These are phyloP conservation scores for Linum trigynum DNA, from an alignment of 345 rosid species.

Conservation along the genomic window DNA sequence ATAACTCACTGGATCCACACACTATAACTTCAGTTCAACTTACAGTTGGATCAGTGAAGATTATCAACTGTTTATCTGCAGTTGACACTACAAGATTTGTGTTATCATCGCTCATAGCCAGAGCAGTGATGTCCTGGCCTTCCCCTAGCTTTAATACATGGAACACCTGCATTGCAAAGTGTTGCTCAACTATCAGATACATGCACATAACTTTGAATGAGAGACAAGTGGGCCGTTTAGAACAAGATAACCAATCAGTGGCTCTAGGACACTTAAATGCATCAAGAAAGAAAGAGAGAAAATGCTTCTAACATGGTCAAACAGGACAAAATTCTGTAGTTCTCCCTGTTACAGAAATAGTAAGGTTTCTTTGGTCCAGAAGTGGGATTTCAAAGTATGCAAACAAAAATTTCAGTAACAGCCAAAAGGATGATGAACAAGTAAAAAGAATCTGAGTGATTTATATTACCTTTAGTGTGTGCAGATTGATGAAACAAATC, in stretches of 20 bases:
- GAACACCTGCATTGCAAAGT: constrained; percentile 45
- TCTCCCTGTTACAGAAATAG: background rate
- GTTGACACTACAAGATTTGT: constrained; percentile 92
- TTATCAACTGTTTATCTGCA: constrained; percentile 73
- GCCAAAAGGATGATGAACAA: no score
- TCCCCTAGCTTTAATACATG: constrained; percentile 57
- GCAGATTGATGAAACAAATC: constrained; percentile 73
- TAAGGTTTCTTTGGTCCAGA: background rate
- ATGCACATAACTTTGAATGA: no score
- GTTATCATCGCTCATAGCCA: constrained; percentile 69
- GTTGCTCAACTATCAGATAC: constrained; percentile 5
- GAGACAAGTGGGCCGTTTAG: no score
- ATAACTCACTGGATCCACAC: no score
- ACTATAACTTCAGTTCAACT: constrained; percentile 20
- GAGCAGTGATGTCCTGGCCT: constrained; percentile 78
- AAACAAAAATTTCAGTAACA: no score
- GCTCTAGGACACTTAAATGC: no score
- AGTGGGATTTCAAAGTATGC: background rate
- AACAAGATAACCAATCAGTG: no score
- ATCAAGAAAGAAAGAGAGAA: no score
- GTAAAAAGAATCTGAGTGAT: background rate
- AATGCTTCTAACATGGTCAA: no score
- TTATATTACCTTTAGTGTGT: constrained; percentile 58
- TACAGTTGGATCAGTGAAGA: constrained; percentile 95
- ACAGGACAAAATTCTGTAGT: background rate